Percentiles rank a stretch among this genome's conserved stretches.
These are phyloP conservation scores for Mortierella hygrophila DNA, from an alignment of 192 early-diverging fungal genomes.

Conservation along the genomic window DNA sequence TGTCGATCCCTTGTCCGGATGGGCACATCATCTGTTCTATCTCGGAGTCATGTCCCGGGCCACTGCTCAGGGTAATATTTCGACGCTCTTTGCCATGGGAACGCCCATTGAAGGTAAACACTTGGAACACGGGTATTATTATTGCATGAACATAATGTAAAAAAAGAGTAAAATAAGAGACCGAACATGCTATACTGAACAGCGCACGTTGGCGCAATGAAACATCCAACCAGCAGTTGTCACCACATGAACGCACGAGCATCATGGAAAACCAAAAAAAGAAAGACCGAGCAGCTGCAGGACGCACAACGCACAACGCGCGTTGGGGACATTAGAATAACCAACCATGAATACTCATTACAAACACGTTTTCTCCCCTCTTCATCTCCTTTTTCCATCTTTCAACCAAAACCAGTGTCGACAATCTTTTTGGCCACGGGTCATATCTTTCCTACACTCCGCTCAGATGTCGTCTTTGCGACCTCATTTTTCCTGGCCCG, in stretches of 20 bases:
- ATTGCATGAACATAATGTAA: neutral
- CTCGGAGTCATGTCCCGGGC: constrained; percentile 29
- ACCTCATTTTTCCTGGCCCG: constrained; percentile 32
- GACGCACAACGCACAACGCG: neutral
- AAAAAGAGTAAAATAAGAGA: neutral
- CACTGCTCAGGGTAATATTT: constrained; percentile 27
- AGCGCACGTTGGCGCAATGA: neutral
- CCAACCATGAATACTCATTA: neutral
- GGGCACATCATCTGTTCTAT: constrained; percentile 45
- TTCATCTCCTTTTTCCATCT: neutral
- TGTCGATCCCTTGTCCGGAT: constrained; percentile 47
- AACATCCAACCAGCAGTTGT: neutral
- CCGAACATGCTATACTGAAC: neutral
- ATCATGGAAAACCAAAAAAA: neutral
- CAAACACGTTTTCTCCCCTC: neutral
- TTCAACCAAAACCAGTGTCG: constrained; percentile 15
- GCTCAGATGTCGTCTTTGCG: constrained; percentile 39
- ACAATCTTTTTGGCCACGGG: constrained; percentile 47
- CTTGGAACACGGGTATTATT: no score
- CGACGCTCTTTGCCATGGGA: constrained; percentile 42
- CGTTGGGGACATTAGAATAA: no score
- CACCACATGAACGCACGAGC: neutral
- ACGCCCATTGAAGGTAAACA: constrained; percentile 48
- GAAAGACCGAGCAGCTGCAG: no score
- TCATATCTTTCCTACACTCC: constrained; percentile 45